These are phyloP conservation scores for Hypericum androsaemum DNA, from an alignment of 345 rosid genomes.

Conservation along the genomic window DNA sequence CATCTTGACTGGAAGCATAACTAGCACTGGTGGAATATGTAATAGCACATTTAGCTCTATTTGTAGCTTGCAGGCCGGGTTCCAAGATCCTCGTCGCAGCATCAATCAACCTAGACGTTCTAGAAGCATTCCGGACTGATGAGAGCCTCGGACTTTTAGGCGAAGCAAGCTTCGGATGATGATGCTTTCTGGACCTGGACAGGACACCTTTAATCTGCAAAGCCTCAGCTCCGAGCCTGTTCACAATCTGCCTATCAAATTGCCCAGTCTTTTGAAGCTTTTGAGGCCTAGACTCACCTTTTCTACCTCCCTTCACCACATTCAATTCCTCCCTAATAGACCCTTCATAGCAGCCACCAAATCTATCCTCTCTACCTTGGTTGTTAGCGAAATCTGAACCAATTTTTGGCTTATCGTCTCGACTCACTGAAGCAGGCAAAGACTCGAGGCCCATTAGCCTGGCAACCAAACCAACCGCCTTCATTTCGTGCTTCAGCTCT, in stretches of 20 bases:
- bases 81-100: slow-evolving; percentile 83
- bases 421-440: too few relatives aligned
- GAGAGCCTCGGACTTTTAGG: slow-evolving; percentile 64
- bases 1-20: slow-evolving; percentile 16
- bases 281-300: slow-evolving; percentile 57
- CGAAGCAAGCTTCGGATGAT: slow-evolving; percentile 45
- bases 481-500: slow-evolving; percentile 52
- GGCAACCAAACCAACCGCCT: slow-evolving; percentile 72
- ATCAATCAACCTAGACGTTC: slow-evolving; percentile 62
- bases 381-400: slow-evolving; percentile 17
- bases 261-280: slow-evolving; percentile 71
- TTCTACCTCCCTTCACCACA: slow-evolving; percentile 26
- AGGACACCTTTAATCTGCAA: slow-evolving; percentile 67
- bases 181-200: slow-evolving; percentile 53
- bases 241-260: slow-evolving; percentile 42
- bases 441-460: slow-evolving; percentile 77
- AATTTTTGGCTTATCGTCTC: slow-evolving; percentile 44
- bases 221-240: slow-evolving; percentile 75
- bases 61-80: slow-evolving; percentile 67
- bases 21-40: slow-evolving; percentile 30
- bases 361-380: slow-evolving; percentile 22
- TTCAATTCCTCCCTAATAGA: slow-evolving; percentile 14
- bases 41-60: slow-evolving; percentile 44
- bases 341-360: slow-evolving; percentile 8
- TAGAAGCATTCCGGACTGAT: slow-evolving; percentile 35